Evolutionary conservation across 352 stramenopile genomes (phyloP).

Genomic region (Pythium dissimile): DNA sequence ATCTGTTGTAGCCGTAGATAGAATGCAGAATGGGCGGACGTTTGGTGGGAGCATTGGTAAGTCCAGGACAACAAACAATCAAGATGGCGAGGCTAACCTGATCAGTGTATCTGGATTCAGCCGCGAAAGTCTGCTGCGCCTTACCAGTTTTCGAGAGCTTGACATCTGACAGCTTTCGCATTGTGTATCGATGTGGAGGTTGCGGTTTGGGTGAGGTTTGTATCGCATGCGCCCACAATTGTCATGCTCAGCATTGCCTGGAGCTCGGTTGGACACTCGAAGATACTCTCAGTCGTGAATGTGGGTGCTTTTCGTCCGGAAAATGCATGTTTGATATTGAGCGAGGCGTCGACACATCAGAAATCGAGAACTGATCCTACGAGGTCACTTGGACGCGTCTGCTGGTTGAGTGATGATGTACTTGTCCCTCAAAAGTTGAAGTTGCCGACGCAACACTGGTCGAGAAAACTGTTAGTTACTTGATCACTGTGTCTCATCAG

Average conservation of each 20-base stretch:
- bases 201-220: constrained; percentile 53
- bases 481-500: background rate
- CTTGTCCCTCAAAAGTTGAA: constrained; percentile 64
- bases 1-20: constrained; percentile 16
- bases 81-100: too few relatives aligned
- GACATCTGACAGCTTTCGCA: constrained; percentile 71
- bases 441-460: constrained; percentile 50
- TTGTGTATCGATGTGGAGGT: constrained; percentile 56
- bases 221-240: constrained; percentile 65
- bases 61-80: too few relatives aligned
- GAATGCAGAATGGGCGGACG: constrained; percentile 18
- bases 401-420: constrained; percentile 30
- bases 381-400: constrained; percentile 4
- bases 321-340: constrained; percentile 32
- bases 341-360: constrained; percentile 5
- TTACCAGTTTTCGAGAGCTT: constrained; percentile 49
- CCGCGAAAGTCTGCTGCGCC: constrained; percentile 44
- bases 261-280: constrained; percentile 55
- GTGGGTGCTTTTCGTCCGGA: constrained; percentile 39
- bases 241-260: constrained; percentile 57
- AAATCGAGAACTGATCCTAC: background rate
- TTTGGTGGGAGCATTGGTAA: constrained; percentile 48
- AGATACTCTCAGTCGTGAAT: constrained; percentile 49
- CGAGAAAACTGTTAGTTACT: too few relatives aligned
- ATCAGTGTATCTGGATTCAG: too few relatives aligned